These are phyloP conservation scores for Pyronema omphalodes DNA, from an alignment of 495 filamentous ascomycete genomes.

Conservation along the genomic window DNA sequence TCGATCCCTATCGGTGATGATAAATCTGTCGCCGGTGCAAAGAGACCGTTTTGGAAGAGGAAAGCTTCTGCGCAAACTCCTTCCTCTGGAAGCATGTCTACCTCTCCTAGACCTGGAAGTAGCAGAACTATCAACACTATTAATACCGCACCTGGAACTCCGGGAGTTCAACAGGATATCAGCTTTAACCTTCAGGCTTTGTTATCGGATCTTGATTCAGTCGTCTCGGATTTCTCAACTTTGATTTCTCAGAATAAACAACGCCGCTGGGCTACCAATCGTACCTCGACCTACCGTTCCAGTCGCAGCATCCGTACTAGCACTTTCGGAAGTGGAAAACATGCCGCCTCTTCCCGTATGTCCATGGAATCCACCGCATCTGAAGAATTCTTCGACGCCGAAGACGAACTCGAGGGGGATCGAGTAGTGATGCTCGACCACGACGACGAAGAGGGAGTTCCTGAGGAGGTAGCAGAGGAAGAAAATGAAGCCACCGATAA, in stretches of 20 bases:
- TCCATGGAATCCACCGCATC: constrained; percentile 68
- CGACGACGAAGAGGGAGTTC: constrained; percentile 40
- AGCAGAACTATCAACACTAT: not conserved
- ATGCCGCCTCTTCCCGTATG: constrained; percentile 34
- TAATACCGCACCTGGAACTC: constrained; percentile 13
- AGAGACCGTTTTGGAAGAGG: constrained; percentile 73
- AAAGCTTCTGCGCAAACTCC: constrained; percentile 37
- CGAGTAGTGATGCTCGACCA: constrained; percentile 52
- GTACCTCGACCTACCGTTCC: not conserved
- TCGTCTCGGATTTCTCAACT: constrained; percentile 60
- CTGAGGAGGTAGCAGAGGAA: constrained; percentile 38
- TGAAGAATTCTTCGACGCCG: constrained; percentile 90
- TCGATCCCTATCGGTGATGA: constrained; percentile 15
- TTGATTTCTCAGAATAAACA: constrained; percentile 62
- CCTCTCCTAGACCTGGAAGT: not conserved
- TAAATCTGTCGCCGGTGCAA: constrained; percentile 22
- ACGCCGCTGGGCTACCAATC: constrained; percentile 32
- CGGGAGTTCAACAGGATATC: constrained; percentile 39
- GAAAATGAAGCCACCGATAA: constrained; percentile 11
- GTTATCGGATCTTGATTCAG: constrained; percentile 62
- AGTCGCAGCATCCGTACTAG: constrained; percentile 10
- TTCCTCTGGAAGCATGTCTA: not conserved
- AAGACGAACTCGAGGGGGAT: constrained; percentile 38
- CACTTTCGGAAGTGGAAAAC: constrained; percentile 5
- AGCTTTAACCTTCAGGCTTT: constrained; percentile 65